Percentiles rank a stretch among this genome's conserved stretches.
Evolutionary conservation across 768 basidiomycete species (phyloP).

Genomic region (Mycena maculata): DNA sequence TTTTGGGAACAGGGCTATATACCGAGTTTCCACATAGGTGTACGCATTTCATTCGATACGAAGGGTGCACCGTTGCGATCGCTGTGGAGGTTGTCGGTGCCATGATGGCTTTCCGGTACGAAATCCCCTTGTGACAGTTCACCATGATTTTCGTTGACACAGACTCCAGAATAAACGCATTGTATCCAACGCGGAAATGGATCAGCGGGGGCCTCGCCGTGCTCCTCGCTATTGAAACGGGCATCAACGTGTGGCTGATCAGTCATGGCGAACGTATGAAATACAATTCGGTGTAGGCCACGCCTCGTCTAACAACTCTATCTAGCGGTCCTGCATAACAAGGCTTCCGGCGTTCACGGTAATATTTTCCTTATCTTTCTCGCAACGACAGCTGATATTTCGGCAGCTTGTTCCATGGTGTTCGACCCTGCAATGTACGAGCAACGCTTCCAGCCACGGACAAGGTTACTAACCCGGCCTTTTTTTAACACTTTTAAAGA

Average conservation of each 20-base stretch:
- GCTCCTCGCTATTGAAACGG: slow-evolving; percentile 42
- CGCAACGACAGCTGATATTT: not conserved
- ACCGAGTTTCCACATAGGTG: slow-evolving; percentile 36
- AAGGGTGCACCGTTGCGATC: slow-evolving; percentile 53
- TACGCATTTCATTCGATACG: slow-evolving; percentile 45
- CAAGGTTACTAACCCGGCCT: not conserved
- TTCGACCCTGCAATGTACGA: slow-evolving; percentile 42
- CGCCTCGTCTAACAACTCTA: not conserved
- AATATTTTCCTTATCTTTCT: not conserved
- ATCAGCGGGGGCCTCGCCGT: slow-evolving; percentile 38
- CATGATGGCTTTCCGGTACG: slow-evolving; percentile 58
- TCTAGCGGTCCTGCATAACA: slow-evolving; percentile 30
- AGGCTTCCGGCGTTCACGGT: slow-evolving; percentile 27
- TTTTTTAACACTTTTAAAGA: slow-evolving; percentile 24
- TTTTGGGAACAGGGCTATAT: not conserved
- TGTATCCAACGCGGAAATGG: slow-evolving; percentile 38
- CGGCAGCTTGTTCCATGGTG: slow-evolving; percentile 55
- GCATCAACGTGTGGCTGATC: slow-evolving; percentile 48
- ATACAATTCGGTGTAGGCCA: not conserved
- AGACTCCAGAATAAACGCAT: slow-evolving; percentile 41
- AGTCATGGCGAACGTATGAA: slow-evolving; percentile 44
- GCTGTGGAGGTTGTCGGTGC: slow-evolving; percentile 52
- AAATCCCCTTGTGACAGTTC: not conserved
- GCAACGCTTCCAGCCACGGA: not conserved
- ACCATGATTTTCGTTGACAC: not conserved